Conservation (phyloP, 768 basidiomycete species). For the Mrakia blollopis region DNA sequence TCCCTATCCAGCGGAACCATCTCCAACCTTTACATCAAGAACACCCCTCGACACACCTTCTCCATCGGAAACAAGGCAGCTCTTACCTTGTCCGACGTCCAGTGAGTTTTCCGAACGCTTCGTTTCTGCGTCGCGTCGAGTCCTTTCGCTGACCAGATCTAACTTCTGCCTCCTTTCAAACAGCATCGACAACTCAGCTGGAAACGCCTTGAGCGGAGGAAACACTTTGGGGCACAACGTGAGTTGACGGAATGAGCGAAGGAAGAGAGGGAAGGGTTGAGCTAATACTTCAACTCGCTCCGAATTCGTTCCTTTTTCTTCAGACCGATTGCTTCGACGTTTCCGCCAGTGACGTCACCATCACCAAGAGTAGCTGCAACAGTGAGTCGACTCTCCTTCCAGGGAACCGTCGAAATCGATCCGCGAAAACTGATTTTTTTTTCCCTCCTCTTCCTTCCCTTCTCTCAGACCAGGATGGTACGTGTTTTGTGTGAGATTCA, state of each 20-base stretch:
- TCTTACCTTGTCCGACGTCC: conserved; percentile 50
- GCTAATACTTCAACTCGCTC: conserved; percentile 51
- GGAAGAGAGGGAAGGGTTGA: too few species aligned
- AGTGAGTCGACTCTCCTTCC: background rate
- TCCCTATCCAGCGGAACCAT: conserved; percentile 49
- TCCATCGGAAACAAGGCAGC: conserved; percentile 41
- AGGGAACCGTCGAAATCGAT: background rate
- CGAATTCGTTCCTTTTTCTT: background rate
- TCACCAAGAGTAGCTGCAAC: background rate
- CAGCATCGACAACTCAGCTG: conserved; percentile 51
- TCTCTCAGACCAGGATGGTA: too few species aligned
- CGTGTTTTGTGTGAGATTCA: too few species aligned
- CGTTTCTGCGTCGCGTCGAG: too few species aligned
- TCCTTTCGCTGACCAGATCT: too few species aligned
- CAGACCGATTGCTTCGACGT: conserved; percentile 41
- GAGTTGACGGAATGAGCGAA: too few species aligned
- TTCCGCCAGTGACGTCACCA: background rate
- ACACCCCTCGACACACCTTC: conserved; percentile 42
- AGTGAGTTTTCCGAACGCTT: conserved; percentile 1
- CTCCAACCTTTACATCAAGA: conserved; percentile 46
- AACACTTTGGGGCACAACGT: too few species aligned
- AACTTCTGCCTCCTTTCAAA: too few species aligned
- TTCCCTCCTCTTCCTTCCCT: too few species aligned
- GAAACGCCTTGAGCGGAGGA: too few species aligned
- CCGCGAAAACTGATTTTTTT: background rate